Evolutionary conservation across 2,329 filamentous ascomycete genomes (phyloP), one percentile per base, ranked within the genome.

Genomic region (Torrubiella hemipterigena): DNA sequence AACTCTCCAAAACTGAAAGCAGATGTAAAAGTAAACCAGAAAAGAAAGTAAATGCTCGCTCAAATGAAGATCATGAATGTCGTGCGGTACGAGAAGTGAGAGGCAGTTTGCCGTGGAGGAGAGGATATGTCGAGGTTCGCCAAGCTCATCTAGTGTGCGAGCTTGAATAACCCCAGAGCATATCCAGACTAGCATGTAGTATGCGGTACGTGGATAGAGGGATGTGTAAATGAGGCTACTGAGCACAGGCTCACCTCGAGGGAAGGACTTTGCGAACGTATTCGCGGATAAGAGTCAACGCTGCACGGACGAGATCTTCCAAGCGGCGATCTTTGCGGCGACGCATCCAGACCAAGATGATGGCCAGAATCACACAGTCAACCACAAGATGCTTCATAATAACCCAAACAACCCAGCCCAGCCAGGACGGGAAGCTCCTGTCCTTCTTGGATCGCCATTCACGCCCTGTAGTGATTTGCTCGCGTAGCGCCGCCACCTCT

Each of bases 401-500:
- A 24, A 73, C 56, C 80, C 80, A 87, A 1, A 80, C 51, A 4
- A 79, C 43, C 70, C 84, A 84, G 27, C 72, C 63, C 2, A 79
- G 29, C 83, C 84, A 93, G 2, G 76, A 68, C 29, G 73, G 67
- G 16, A 81, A 54, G 32, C 71, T 77, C 38, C 71, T 72, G 38
- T 73, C 70, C 42, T 69, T 77, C 42, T 71, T 72, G 13, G 73
- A 69, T 38, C 73, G 71, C 59, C 81, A 81, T 42, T 89, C 73
- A 10, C 81, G 68, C 0, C 83, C 77, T 0, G 75, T 71, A 32
- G 85, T 80, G 42, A 96, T 80, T 50, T 96, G 87, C 56, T 98
- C 91, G 21, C 91, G 73, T 38, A 96, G 58, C 1, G 91, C 91
- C 2, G 91, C 87, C 19, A 98, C 75, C 56, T 98, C 91, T 12